Evolutionary conservation across 139 green algal species (phyloP).

Genomic region (Haematococcus lacustris): DNA sequence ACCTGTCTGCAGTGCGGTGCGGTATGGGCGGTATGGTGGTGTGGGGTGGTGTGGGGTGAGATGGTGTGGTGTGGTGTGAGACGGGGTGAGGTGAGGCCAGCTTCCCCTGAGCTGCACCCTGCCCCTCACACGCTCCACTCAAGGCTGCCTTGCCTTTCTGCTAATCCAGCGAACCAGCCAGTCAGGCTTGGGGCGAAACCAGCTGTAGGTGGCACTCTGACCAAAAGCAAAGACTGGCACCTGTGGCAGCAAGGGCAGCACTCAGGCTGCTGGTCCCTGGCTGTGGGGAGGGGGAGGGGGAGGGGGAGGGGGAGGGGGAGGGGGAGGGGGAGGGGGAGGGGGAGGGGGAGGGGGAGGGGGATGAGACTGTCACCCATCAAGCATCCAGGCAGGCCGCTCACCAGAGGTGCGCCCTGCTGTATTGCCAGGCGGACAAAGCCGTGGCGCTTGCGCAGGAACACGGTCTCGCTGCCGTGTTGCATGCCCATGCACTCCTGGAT

Average conservation of each 20-base stretch:
- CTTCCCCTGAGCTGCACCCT: too few species aligned
- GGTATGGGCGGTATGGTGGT: too few species aligned
- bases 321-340: not conserved
- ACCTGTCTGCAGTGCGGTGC: too few species aligned
- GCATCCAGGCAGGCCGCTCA: not conserved
- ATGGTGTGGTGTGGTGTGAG: too few species aligned
- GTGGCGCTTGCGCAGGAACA: conserved; percentile 43
- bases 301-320: not conserved
- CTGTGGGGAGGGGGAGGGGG: conserved; percentile 20
- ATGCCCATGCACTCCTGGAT: conserved; percentile 69
- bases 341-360: not conserved
- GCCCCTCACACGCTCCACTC: too few species aligned
- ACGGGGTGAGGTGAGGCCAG: too few species aligned
- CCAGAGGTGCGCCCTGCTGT: conserved; percentile 11
- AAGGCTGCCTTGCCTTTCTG: too few species aligned
- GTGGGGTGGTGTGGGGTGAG: too few species aligned
- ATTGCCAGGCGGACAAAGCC: conserved; percentile 20
- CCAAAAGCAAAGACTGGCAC: conserved; percentile 84
- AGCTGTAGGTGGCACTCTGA: conserved; percentile 68
- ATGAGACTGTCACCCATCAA: not conserved
- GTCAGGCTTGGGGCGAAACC: conserved; percentile 29
- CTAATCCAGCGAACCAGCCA: too few species aligned
- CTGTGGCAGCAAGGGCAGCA: conserved; percentile 57
- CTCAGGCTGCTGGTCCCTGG: conserved; percentile 70
- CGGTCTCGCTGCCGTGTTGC: conserved; percentile 54